phyloP scores from a whole-genome alignment of 179 eudicot species.

The Gypsophila paniculata region DNA sequence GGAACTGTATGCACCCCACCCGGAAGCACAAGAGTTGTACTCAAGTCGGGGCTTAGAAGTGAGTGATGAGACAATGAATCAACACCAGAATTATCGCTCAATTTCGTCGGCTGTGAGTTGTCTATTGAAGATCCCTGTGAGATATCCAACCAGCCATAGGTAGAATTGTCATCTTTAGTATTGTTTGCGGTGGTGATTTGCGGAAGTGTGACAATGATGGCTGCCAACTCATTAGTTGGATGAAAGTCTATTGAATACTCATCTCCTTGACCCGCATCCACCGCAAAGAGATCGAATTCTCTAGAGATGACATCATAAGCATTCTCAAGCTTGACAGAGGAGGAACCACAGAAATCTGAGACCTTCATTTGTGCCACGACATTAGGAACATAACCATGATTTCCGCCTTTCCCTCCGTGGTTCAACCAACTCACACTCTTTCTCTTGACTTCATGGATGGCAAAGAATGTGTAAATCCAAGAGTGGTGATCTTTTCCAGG shows the following conservation, averaged over 20 bases:
- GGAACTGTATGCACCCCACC: slow-evolving; percentile 75
- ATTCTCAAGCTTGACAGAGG: slow-evolving; percentile 20
- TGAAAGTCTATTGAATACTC: slow-evolving; percentile 40
- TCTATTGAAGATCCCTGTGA: slow-evolving; percentile 24
- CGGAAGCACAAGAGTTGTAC: slow-evolving; percentile 64
- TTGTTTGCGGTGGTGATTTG: slow-evolving; percentile 18
- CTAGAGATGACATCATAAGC: slow-evolving; percentile 27
- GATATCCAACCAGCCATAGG: slow-evolving; percentile 24
- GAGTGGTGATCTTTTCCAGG: slow-evolving; percentile 38
- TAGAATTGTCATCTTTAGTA: slow-evolving; percentile 23
- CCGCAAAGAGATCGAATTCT: slow-evolving; percentile 62
- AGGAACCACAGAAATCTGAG: slow-evolving; percentile 34
- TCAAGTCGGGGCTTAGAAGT: slow-evolving; percentile 24
- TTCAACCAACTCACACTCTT: slow-evolving; percentile 58
- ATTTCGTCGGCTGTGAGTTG: slow-evolving; percentile 13
- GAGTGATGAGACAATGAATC: slow-evolving; percentile 15
- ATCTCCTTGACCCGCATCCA: slow-evolving; percentile 40
- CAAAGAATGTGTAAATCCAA: slow-evolving; percentile 71
- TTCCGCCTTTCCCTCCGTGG: slow-evolving; percentile 47
- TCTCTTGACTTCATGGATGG: slow-evolving; percentile 62
- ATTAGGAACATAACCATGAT: slow-evolving; percentile 47
- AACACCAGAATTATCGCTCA: slow-evolving; percentile 19
- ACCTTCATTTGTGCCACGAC: slow-evolving; percentile 76
- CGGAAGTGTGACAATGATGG: slow-evolving; percentile 54
- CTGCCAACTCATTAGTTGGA: slow-evolving; percentile 71